Conservation (phyloP, 768 basidiomycete species). For the Myochromella boudieri region DNA sequence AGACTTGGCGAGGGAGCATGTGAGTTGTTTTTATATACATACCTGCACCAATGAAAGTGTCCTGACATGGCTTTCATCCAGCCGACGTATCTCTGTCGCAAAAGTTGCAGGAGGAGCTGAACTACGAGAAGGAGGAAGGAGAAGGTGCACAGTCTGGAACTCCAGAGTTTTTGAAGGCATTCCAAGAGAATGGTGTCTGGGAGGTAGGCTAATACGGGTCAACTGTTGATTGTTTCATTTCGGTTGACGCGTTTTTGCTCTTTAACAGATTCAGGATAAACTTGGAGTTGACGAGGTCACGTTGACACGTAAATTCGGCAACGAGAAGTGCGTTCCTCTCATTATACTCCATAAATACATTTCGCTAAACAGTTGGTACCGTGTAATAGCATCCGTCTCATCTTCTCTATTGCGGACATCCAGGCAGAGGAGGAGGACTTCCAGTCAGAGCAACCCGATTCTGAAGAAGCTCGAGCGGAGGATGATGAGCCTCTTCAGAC, state of each 20-base stretch:
- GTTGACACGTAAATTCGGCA: conserved; percentile 83
- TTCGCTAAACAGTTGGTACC: background rate
- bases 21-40: conserved; percentile 26
- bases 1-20: conserved; percentile 46
- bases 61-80: conserved; percentile 26
- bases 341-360: background rate
- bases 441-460: conserved; percentile 21
- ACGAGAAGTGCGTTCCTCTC: conserved; percentile 70
- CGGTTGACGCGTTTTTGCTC: background rate
- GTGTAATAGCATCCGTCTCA: conserved; percentile 70
- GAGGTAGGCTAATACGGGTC: conserved; percentile 45
- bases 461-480: conserved; percentile 24
- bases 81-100: conserved; percentile 75
- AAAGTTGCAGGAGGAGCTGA: conserved; percentile 79
- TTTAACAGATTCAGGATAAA: conserved; percentile 64
- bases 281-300: conserved; percentile 79
- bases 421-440: conserved; percentile 44
- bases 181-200: conserved; percentile 79
- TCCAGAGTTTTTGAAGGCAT: conserved; percentile 78
- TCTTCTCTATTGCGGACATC: conserved; percentile 93
- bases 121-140: conserved; percentile 80
- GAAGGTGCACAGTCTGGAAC: conserved; percentile 29
- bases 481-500: conserved; percentile 33
- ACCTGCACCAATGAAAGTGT: background rate
- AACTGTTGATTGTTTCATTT: background rate